phyloP scores from a whole-genome alignment of 2,329 filamentous ascomycete species.

The Talaromyces atroroseus region DNA sequence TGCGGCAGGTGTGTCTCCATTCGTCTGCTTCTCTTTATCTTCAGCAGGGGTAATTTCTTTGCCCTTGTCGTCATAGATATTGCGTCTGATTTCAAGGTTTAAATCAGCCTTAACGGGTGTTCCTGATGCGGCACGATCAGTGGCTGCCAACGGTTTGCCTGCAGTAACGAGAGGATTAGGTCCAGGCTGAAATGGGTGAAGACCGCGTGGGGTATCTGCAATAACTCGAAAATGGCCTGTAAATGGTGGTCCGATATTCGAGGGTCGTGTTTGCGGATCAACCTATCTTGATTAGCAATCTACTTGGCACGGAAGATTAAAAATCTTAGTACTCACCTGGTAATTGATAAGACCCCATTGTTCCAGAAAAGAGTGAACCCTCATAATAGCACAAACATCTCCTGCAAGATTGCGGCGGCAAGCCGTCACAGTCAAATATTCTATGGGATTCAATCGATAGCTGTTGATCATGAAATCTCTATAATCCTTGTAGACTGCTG shows the following conservation, averaged over 20 bases:
- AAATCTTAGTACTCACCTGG: slow-evolving; percentile 60
- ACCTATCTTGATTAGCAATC: slow-evolving; percentile 55
- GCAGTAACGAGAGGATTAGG: slow-evolving; percentile 63
- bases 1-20: slow-evolving; percentile 68
- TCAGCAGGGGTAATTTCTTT: slow-evolving; percentile 68
- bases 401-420: slow-evolving; percentile 92
- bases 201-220: slow-evolving; percentile 87
- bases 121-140: slow-evolving; percentile 64
- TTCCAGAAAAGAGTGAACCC: slow-evolving; percentile 94
- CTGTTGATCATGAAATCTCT: slow-evolving; percentile 99
- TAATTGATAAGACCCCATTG: slow-evolving; percentile 99
- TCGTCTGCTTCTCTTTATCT: slow-evolving; percentile 39
- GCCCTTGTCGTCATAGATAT: slow-evolving; percentile 89
- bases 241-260: slow-evolving; percentile 91
- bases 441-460: slow-evolving; percentile 88
- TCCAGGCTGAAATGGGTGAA: slow-evolving; percentile 91
- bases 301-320: neutral
- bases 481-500: slow-evolving; percentile 96
- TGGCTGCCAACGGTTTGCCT: slow-evolving; percentile 59
- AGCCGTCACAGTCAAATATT: slow-evolving; percentile 95
- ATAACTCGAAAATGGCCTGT: slow-evolving; percentile 96
- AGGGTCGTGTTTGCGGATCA: slow-evolving; percentile 89
- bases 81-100: slow-evolving; percentile 88
- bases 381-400: slow-evolving; percentile 98
- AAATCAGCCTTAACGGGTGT: slow-evolving; percentile 70